These are phyloP conservation scores for Papiliotrema fonsecae DNA, from an alignment of 1,284 basidiomycete genomes.

Conservation along the genomic window DNA sequence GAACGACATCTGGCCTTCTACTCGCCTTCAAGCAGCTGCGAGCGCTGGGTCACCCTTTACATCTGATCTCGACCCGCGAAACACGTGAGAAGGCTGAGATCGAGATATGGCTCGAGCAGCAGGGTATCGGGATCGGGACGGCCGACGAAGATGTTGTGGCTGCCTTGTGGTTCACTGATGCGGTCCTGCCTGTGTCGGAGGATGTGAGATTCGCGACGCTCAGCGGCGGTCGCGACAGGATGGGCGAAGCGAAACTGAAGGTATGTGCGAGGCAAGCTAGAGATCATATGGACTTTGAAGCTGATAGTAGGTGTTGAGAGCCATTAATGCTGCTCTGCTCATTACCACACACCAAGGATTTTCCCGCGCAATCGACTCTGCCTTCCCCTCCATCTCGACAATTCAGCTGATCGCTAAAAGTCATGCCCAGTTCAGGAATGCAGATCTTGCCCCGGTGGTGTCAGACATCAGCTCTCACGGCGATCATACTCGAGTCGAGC, in stretches of 20 bases:
- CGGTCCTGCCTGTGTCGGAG: constrained; percentile 10
- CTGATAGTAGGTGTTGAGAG: constrained; percentile 24
- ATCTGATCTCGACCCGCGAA: constrained; percentile 33
- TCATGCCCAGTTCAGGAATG: constrained; percentile 22
- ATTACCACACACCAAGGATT: constrained; percentile 34
- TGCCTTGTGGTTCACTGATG: constrained; percentile 22
- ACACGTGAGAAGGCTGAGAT: constrained; percentile 13
- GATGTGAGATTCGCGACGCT: constrained; percentile 10
- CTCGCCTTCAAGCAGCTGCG: constrained; percentile 20
- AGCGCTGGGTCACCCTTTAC: constrained; percentile 32
- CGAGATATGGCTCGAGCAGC: constrained; percentile 18
- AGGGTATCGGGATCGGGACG: constrained; percentile 25
- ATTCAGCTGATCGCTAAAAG: constrained; percentile 26
- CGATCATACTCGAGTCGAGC: background rate
- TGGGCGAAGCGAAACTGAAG: constrained; percentile 22
- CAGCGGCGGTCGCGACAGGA: constrained; percentile 15
- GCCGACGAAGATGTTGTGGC: constrained; percentile 17
- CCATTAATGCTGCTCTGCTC: constrained; percentile 32
- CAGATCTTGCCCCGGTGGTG: constrained; percentile 14
- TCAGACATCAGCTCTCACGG: constrained; percentile 11
- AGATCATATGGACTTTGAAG: background rate
- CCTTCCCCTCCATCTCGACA: constrained; percentile 22
- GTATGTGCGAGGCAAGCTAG: constrained; percentile 3
- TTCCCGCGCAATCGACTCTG: constrained; percentile 22
- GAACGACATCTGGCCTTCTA: constrained; percentile 23